These are phyloP conservation scores for Lophiostoma macrostomum DNA, from an alignment of 495 filamentous ascomycete genomes.

Conservation along the genomic window DNA sequence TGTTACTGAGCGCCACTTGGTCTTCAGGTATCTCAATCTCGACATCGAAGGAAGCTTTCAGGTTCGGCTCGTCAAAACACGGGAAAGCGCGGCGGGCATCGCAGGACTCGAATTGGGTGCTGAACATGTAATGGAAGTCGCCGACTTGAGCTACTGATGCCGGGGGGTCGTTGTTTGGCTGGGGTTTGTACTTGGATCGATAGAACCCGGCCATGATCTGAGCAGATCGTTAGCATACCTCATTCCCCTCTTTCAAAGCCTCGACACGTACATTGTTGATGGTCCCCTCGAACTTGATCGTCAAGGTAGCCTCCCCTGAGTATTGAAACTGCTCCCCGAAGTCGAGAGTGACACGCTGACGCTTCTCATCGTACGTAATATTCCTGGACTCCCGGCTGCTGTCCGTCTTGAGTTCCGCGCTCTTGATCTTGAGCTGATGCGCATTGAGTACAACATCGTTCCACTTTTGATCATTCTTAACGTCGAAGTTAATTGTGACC, in stretches of 20 bases:
- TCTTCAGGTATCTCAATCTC: constrained; percentile 84
- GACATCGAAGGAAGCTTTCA: constrained; percentile 94
- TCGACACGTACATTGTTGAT: constrained; percentile 72
- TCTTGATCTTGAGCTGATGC: constrained; percentile 60
- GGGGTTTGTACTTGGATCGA: constrained; percentile 89
- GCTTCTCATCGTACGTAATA: constrained; percentile 74
- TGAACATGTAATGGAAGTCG: constrained; percentile 88
- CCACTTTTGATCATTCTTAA: constrained; percentile 52
- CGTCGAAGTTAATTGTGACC: constrained; percentile 61
- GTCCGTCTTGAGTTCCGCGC: constrained; percentile 47
- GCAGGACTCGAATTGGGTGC: constrained; percentile 95
- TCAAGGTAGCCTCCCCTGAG: constrained; percentile 58
- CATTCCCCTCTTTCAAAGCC: not conserved
- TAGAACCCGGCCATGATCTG: constrained; percentile 87
- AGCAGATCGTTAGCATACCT: not conserved
- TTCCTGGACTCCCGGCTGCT: constrained; percentile 55
- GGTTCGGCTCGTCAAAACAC: constrained; percentile 96
- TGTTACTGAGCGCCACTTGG: constrained; percentile 87
- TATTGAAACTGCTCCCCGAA: constrained; percentile 67
- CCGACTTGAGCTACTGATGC: constrained; percentile 71
- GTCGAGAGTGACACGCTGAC: constrained; percentile 70
- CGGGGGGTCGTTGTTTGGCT: constrained; percentile 59
- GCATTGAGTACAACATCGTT: constrained; percentile 75
- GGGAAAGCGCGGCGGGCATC: constrained; percentile 93
- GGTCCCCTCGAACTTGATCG: constrained; percentile 74